Percentiles rank a stretch among this genome's conserved stretches.
Conservation (phyloP, 371 early-diverging fungal species). For the Mortierella sp. region DNA sequence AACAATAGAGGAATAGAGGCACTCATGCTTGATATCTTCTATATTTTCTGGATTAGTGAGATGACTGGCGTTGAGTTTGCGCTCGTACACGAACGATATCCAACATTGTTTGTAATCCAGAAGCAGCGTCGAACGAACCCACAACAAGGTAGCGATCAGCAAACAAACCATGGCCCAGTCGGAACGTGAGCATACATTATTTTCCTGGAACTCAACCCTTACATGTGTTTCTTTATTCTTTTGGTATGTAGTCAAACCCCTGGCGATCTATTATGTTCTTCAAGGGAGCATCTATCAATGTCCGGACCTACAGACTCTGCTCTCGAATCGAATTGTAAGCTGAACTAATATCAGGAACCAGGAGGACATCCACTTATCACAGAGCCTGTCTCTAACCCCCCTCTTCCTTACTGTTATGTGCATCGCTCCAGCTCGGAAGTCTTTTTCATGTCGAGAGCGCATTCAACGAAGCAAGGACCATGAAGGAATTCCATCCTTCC, state of each 20-base stretch:
- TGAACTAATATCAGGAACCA: background rate
- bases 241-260: constrained; percentile 60
- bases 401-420: too few relatives aligned
- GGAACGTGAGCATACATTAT: background rate
- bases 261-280: constrained; percentile 89
- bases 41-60: constrained; percentile 57
- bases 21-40: background rate
- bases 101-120: constrained; percentile 84
- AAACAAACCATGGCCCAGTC: too few relatives aligned
- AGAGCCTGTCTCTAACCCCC: background rate
- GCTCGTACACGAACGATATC: constrained; percentile 79
- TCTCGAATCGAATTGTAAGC: constrained; percentile 85
- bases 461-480: constrained; percentile 71
- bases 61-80: constrained; percentile 94
- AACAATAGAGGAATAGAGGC: background rate
- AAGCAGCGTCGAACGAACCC: constrained; percentile 80
- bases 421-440: constrained; percentile 67
- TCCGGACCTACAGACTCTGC: constrained; percentile 84
- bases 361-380: background rate
- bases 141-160: constrained; percentile 70
- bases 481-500: constrained; percentile 80
- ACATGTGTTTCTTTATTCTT: background rate
- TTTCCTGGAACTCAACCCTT: background rate
- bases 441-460: constrained; percentile 76
- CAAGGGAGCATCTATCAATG: constrained; percentile 95